Percentiles rank a stretch among this genome's conserved stretches.
Conservation (phyloP, 2,329 filamentous ascomycete genomes). For the Aspergillus versicolor region DNA sequence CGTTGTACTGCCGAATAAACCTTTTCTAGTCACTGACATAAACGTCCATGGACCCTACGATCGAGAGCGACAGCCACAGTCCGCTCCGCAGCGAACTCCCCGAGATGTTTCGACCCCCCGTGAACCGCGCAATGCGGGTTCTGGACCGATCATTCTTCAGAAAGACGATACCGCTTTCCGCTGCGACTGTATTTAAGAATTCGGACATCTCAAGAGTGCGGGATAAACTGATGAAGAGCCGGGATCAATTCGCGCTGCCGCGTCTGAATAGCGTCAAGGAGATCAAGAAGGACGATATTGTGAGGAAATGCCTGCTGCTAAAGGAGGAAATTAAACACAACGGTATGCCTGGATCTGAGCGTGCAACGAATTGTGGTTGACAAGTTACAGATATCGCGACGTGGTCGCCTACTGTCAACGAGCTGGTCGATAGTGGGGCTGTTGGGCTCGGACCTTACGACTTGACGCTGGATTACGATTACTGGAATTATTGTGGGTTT, state of each 20-base stretch:
- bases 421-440: conserved; percentile 67
- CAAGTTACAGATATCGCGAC: conserved; percentile 61
- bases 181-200: conserved; percentile 73
- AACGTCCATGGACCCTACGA: conserved; percentile 16
- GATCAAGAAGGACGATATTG: conserved; percentile 51
- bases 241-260: conserved; percentile 65
- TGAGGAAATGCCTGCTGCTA: conserved; percentile 41
- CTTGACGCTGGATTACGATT: conserved; percentile 74
- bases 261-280: conserved; percentile 62
- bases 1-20: no score
- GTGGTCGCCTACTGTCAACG: conserved; percentile 69
- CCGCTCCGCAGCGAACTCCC: conserved; percentile 28
- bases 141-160: conserved; percentile 84
- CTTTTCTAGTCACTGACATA: background rate
- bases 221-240: conserved; percentile 62
- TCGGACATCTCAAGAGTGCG: conserved; percentile 73
- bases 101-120: conserved; percentile 72
- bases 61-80: conserved; percentile 14
- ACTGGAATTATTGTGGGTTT: conserved; percentile 75
- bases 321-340: conserved; percentile 38
- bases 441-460: conserved; percentile 73
- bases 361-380: conserved; percentile 7
- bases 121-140: conserved; percentile 73
- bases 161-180: conserved; percentile 72
- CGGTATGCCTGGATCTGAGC: conserved; percentile 33